phyloP scores from a whole-genome alignment of 2,329 filamentous ascomycete genomes.

The Penicillium sp. region DNA sequence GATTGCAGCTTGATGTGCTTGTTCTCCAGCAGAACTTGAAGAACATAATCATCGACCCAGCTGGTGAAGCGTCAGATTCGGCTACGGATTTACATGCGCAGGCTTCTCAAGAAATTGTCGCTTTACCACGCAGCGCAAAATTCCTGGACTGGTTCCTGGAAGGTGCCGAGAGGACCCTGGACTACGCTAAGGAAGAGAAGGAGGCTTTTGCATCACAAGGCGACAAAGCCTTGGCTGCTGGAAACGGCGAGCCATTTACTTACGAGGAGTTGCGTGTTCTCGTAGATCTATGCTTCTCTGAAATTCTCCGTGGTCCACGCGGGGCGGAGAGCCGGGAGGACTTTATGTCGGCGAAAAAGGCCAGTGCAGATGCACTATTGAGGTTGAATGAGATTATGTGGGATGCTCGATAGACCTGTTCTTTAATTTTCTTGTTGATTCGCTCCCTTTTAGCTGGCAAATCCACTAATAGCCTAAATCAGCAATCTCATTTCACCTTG shows the following conservation, averaged over 20 bases:
- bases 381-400: constrained; percentile 50
- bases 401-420: constrained; percentile 39
- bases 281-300: constrained; percentile 49
- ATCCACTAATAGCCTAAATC: not conserved
- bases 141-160: constrained; percentile 52
- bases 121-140: constrained; percentile 46
- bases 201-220: constrained; percentile 40
- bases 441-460: not conserved
- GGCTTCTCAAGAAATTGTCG: constrained; percentile 36
- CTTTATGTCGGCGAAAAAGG: constrained; percentile 48
- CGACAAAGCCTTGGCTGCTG: constrained; percentile 35
- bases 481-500: constrained; percentile 4
- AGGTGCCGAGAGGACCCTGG: constrained; percentile 46
- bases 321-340: constrained; percentile 47
- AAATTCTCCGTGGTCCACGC: constrained; percentile 43
- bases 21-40: constrained; percentile 96
- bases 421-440: not conserved
- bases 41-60: constrained; percentile 64
- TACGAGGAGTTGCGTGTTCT: constrained; percentile 49
- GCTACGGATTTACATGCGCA: constrained; percentile 8
- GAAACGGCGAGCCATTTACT: constrained; percentile 45
- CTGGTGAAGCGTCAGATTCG: constrained; percentile 10
- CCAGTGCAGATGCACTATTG: constrained; percentile 46
- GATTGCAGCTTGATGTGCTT: constrained; percentile 90
- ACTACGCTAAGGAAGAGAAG: constrained; percentile 48